Percentiles rank a stretch among this genome's conserved stretches.
Evolutionary conservation across 371 early-diverging fungal species (phyloP).

Genomic region (Haplosporangium sp.): DNA sequence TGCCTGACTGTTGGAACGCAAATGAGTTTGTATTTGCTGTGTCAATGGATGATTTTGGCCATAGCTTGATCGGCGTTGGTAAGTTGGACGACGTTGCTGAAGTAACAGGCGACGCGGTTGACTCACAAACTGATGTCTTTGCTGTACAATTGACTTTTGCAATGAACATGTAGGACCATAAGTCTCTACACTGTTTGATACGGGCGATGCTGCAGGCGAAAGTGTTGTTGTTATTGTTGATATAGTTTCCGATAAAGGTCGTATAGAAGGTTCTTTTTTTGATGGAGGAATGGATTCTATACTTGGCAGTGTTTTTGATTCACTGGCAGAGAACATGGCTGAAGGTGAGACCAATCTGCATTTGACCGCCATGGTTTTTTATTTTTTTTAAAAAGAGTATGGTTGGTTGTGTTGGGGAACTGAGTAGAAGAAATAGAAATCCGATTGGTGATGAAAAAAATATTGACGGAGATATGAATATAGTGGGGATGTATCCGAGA

Average conservation of each 20-base stretch:
- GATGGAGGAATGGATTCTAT: neutral
- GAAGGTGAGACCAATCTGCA: neutral
- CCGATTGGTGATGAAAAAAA: conserved; percentile 2
- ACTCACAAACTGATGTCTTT: conserved; percentile 18
- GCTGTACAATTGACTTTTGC: conserved; percentile 20
- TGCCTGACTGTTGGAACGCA: conserved; percentile 30
- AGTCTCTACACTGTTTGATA: conserved; percentile 5
- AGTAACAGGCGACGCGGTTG: conserved; percentile 21
- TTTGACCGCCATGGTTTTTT: conserved; percentile 12
- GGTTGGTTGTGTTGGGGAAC: neutral
- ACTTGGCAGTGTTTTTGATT: neutral
- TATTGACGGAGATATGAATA: neutral
- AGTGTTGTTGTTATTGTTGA: neutral
- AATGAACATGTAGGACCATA: neutral
- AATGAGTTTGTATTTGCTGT: conserved; percentile 36
- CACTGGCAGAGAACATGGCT: neutral
- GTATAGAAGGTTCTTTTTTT: neutral
- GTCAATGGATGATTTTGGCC: conserved; percentile 29
- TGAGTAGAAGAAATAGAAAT: neutral
- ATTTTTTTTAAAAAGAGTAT: neutral
- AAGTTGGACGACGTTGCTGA: conserved; percentile 24
- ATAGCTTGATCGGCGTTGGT: conserved; percentile 27
- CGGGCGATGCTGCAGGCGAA: neutral
- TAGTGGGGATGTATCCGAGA: too few relatives aligned
- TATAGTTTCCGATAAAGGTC: neutral